Base-by-base conservation (phyloP, 768 basidiomycete species). In the Tricholoma saponaceum region DNA sequence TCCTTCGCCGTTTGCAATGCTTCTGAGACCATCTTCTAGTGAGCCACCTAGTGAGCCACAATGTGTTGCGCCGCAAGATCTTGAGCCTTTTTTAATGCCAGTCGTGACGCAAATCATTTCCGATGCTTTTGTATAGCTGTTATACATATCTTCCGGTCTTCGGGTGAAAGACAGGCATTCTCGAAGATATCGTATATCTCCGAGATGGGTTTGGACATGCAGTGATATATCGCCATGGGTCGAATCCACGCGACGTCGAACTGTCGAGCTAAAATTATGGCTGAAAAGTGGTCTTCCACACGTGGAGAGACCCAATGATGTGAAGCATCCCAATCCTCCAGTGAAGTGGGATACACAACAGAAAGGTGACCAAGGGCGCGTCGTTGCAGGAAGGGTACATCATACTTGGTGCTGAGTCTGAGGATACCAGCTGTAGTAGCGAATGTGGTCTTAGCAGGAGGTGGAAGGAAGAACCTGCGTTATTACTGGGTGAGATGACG, bases 351-450 rank as follows among this genome's bases (percentile, higher is more conserved):
- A 41, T 57, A 60, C 3, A 54, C 18, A 14, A 28, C 2, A n/a
- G 52, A 55, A 1, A 60, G 56, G 22, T 60, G 56, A 14, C 6
- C 14, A 35, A 54, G 20, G 5, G 60, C 60, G 8, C 60, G 56
- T 32, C 55, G 47, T 23, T 46, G 52, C 4, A 60, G 60, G 2
- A n/a, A 10, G 25, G 52, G 53, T 16, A 54, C 60, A 23, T 55
- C 47, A 20, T 57, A 60, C 23, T 57, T 57, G 23, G 56, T 52
- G 49, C 60, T 60, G 23, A 57, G 33, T 28, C 60, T 46, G 2
- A 60, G 56, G n/a, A 60, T 51, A 5, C 47, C 60, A 16, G 53
- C 26, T 16, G 57, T 32, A 20, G 44, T 10, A 5, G 44, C 51
- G 14, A 57, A 58, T n/a, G 59, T 51, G 5, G 51, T 47, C 1